Evolutionary conservation across 441 rosid genomes (phyloP), one percentile per base, ranked within the genome.

Genomic region (Pelargonium citronellum): DNA sequence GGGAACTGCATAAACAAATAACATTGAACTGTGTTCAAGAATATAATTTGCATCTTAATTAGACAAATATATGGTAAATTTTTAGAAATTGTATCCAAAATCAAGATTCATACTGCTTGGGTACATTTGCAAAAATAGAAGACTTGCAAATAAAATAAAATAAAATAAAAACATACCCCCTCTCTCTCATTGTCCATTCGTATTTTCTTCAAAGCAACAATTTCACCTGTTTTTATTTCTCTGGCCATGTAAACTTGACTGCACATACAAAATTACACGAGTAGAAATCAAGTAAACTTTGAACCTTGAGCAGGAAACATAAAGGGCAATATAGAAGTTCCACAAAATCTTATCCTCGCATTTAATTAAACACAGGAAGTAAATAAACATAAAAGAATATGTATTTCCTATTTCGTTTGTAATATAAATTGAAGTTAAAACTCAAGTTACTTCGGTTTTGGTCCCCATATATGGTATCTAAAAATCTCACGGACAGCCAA

Each of bases 201-300:
- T 74, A 89, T 85, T 79, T 85, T 89, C 86, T 88, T 88, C 80
- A 88, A 77, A 71, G 93, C 93, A 76, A 88, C 93, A 41, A 86
- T 88, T 84, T 85, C 89, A 5, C 89, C 87, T 0, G 91, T 83
- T 64, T 77, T 78, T 73, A 75, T 88, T 76, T 88, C 94, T 76
- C 83, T 84, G 64, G 97, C 97, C 97, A 88, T 91, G 81, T 80
- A 91, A 53, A 91, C 97, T 82, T 90, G 96, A 64, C 98, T 93
- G 88, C 85, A 89, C 75, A 43, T 7, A 61, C 65, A 62, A 2
- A 1, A 30, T n/a, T 7, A 58, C 17, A 27, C 20, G 60, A 47
- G 39, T 64, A 63, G 11, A 58, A 58, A 10, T 58, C 27, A 58
- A 2, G 30, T 17, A 10, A 58, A 58, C 10, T 17, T 17, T 39